Conservation (phyloP, 441 rosid species). For the Corymbia calophylla region DNA sequence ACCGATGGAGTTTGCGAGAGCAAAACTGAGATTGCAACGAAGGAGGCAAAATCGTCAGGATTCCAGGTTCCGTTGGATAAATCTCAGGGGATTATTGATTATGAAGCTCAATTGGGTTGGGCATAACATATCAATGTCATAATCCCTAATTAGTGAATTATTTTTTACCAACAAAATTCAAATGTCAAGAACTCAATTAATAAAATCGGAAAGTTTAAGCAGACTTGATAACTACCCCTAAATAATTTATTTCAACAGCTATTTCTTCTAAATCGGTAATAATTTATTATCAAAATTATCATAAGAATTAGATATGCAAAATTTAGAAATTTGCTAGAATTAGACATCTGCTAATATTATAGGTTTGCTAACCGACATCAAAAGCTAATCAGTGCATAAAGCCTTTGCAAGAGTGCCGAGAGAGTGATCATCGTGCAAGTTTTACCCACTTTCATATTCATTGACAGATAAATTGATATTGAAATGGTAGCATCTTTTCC, state of each 20-base stretch:
- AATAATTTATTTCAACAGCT: neutral
- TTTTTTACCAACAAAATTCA: neutral
- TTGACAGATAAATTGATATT: too few relatives aligned
- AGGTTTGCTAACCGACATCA: neutral
- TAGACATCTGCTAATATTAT: neutral
- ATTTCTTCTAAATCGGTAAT: neutral
- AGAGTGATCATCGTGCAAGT: neutral
- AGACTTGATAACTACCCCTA: neutral
- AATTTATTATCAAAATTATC: neutral
- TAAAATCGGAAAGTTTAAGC: neutral
- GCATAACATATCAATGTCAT: neutral
- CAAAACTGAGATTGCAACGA: too few relatives aligned
- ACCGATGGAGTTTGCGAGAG: too few relatives aligned
- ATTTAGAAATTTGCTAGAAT: neutral
- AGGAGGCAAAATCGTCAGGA: too few relatives aligned
- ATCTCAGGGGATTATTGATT: neutral
- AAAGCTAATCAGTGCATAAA: too few relatives aligned
- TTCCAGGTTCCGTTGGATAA: neutral
- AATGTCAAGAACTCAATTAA: neutral
- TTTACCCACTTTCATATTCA: neutral
- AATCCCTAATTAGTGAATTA: neutral
- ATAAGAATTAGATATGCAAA: neutral
- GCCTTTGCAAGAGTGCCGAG: fast-evolving
- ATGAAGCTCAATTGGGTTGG: neutral
- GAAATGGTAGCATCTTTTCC: neutral